Evolutionary conservation across 1,284 basidiomycete species (phyloP), one percentile per base, ranked within the genome.

Genomic region (Ceratobasidium sp.): DNA sequence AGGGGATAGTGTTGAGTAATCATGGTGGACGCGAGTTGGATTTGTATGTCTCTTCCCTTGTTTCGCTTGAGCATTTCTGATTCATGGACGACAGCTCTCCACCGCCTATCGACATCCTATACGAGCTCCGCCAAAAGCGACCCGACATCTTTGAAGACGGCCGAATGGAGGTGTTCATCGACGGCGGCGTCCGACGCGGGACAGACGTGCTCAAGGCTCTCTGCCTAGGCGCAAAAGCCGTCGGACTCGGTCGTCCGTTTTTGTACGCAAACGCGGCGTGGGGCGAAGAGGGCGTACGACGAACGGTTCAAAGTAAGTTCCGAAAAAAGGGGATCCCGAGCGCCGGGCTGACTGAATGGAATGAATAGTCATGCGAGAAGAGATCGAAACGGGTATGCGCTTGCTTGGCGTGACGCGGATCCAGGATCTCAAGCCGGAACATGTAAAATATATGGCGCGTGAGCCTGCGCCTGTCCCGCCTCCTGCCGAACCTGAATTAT

Each of bases 301-400:
- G 83, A 46, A 82, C 81, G 39, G 81, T 84, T 39, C 81, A 84
- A 74, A 84, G 83, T 84, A 78, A 80, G 83, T 79, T 41, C 1
- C n/a, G 8, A 59, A 39, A n/a, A n/a, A 9, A 16, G 19, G 13
- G 9, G 34, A 11, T 16, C 64, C 46, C 19, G 37, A 16, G 9
- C n/a, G 58, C 37, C 54, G 61, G 61, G 66, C 13, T 14, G 16
- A 2, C 43, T 68, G 31, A 29, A 62, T 34, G 53, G 75, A 24
- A n/a, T n/a, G 39, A 34, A 11, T 74, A 84, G 83, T 86, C 66
- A 78, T 87, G 79, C 78, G 83, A 59, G 84, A 85, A 66, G 86
- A 87, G 80, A 83, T 87, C 29, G 82, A 85, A 74, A 83, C 84
- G 16, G 83, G 83, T 0, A 84, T 87, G 83, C 80, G 83, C 9